A percentile compares a stretch with the other conserved stretches of the same genome.
Evolutionary conservation across 1,284 basidiomycete genomes (phyloP).

Genomic region (Earliella scabrosa): DNA sequence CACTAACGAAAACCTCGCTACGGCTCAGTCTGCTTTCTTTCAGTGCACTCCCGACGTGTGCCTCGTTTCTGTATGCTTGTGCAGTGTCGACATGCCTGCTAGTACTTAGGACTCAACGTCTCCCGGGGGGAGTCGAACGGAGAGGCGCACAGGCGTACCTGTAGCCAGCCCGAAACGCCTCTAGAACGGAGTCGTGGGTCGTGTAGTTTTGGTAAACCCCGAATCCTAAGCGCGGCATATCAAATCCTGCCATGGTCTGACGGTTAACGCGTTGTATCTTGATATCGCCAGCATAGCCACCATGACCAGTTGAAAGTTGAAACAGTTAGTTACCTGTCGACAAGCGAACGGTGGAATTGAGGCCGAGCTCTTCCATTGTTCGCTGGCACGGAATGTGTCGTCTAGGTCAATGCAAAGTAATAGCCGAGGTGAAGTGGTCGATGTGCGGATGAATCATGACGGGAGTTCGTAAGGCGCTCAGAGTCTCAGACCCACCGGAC

Average conservation of each 20-base stretch:
- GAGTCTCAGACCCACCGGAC: too few species aligned
- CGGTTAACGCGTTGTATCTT: background rate
- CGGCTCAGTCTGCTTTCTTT: conserved; percentile 54
- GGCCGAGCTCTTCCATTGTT: background rate
- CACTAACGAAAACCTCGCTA: conserved; percentile 76
- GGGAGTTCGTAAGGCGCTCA: too few species aligned
- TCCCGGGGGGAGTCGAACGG: too few species aligned
- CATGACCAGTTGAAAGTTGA: background rate
- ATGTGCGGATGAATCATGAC: too few species aligned
- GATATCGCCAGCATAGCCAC: background rate
- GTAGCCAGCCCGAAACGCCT: conserved; percentile 76
- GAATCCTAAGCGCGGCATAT: conserved; percentile 78
- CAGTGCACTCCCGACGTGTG: conserved; percentile 63
- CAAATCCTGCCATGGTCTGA: conserved; percentile 41
- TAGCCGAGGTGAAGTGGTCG: too few species aligned
- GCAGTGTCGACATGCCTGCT: conserved; percentile 71
- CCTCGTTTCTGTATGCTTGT: conserved; percentile 78
- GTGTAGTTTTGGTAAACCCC: conserved; percentile 81
- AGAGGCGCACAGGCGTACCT: conserved; percentile 17
- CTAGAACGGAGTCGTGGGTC: conserved; percentile 59
- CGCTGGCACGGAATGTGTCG: too few species aligned
- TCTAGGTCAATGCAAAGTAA: too few species aligned
- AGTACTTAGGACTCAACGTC: background rate
- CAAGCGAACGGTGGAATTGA: conserved; percentile 14
- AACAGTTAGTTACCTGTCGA: conserved; percentile 15